phyloP scores from a whole-genome alignment of 257 asterid species.

The Eustoma russellianum region DNA sequence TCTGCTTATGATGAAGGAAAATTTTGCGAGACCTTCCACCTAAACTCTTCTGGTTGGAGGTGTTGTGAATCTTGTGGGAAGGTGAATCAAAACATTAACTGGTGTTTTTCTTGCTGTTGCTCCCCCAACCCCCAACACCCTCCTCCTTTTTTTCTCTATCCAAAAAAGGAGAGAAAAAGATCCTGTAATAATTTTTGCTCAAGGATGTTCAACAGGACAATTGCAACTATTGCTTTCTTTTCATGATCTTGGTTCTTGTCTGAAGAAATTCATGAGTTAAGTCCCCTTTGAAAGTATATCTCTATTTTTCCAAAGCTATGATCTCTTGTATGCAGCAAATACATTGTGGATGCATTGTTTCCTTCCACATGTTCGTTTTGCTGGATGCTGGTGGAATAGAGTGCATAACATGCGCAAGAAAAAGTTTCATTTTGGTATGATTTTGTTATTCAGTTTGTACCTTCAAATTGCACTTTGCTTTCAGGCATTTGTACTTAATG shows the following conservation, averaged over 20 bases:
- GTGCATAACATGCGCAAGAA: slow-evolving; percentile 86
- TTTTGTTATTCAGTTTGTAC: not conserved
- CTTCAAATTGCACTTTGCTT: not conserved
- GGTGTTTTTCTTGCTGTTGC: not conserved
- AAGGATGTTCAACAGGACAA: no score
- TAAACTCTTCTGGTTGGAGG: slow-evolving; percentile 95
- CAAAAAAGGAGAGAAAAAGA: no score
- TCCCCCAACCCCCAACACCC: no score
- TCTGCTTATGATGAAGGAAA: slow-evolving; percentile 84
- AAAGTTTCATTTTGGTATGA: slow-evolving; percentile 83
- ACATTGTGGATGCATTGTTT: slow-evolving; percentile 97
- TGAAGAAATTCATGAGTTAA: not conserved
- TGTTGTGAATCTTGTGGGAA: slow-evolving; percentile 98
- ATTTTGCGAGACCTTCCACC: slow-evolving; percentile 87
- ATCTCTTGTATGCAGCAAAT: slow-evolving; percentile 68
- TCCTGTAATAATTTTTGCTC: no score
- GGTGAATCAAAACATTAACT: slow-evolving; percentile 34
- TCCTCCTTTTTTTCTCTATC: no score
- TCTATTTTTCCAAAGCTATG: slow-evolving; percentile 10
- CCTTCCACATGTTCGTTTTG: slow-evolving; percentile 94
- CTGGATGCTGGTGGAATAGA: slow-evolving; percentile 99
- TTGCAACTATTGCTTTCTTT: no score
- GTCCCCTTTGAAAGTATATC: not conserved
- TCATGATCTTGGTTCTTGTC: not conserved
- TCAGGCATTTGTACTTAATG: not conserved